Evolutionary conservation across 1,139 yeast genomes (phyloP), one percentile per base, ranked within the genome.

Genomic region (Saccharomycopsis hybrid): DNA sequence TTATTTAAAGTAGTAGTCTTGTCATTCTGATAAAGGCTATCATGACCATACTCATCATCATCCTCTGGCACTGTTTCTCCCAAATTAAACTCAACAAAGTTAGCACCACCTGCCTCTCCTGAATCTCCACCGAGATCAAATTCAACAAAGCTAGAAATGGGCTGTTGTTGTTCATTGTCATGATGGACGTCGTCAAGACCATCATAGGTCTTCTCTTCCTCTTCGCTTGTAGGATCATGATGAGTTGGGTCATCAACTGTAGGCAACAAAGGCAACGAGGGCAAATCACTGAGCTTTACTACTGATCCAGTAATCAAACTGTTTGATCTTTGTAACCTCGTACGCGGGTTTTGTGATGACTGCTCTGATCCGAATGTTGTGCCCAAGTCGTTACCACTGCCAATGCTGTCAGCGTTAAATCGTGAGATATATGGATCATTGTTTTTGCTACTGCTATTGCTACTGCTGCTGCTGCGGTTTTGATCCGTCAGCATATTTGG

Each of bases 21-120:
- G 18, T 18, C 18, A 18, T 18, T 18, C 18, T 18, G 18, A 18
- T 18, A 18, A 18, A 18, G 18, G 18, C 18, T 18, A 18, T 18
- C 18, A 18, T 18, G 18, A 18, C 18, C 18, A 18, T 18, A 18
- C 31, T 41, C 11, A n/a, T 7, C 13, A n/a, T 18, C 13, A 2
- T 29, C 41, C 24, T 31, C 40, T 11, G 24, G 7, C 40, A 3
- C 41, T 9, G 5, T 24, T 38, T 11, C 44, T 4, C 25, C 45
- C 33, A 44, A 33, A 24, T 44, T 38, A 27, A 44, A 44, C 35
- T 44, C 47, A 35, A 44, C 47, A 44, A 44, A 44, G 11, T 42
- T 18, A 18, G 18, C 18, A 18, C 18, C 18, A 18, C 18, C 18
- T 18, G 18, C 18, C 18, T 18, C 18, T 18, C 18, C 35, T 32